These are phyloP conservation scores for Achaetomium macrosporum DNA, from an alignment of 2,329 filamentous ascomycete genomes.

Conservation along the genomic window DNA sequence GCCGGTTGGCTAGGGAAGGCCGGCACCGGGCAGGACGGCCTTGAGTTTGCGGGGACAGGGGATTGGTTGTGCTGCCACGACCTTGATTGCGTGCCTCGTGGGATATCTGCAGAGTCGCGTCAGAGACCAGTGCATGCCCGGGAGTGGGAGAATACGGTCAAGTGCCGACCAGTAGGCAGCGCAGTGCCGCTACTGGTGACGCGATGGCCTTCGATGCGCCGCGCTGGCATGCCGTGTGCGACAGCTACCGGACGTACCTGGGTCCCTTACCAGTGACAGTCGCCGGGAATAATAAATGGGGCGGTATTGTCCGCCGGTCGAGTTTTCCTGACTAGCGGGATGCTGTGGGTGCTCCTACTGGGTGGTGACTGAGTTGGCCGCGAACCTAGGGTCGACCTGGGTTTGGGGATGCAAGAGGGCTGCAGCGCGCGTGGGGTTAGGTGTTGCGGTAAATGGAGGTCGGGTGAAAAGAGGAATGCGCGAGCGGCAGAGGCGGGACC, in stretches of 20 bases:
- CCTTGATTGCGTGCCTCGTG: constrained; percentile 25
- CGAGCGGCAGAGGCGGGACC: constrained; percentile 22
- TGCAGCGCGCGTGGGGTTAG: constrained; percentile 24
- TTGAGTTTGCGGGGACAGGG: constrained; percentile 19
- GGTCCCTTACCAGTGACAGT: constrained; percentile 8
- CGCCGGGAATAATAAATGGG: constrained; percentile 6
- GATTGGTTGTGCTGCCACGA: constrained; percentile 27
- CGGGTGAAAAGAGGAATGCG: constrained; percentile 25
- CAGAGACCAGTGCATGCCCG: constrained; percentile 29
- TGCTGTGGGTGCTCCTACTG: constrained; percentile 7
- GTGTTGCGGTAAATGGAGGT: constrained; percentile 23
- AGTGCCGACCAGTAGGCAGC: constrained; percentile 6
- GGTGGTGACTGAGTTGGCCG: constrained; percentile 27
- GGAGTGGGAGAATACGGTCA: constrained; percentile 8
- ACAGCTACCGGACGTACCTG: constrained; percentile 18
- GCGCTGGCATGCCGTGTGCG: constrained; percentile 12
- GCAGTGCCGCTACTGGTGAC: constrained; percentile 13
- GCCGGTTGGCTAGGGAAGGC: constrained; percentile 27
- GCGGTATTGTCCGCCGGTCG: constrained; percentile 5
- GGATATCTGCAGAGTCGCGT: constrained; percentile 35
- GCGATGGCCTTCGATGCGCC: constrained; percentile 15
- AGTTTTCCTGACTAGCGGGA: not conserved
- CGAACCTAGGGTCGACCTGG: constrained; percentile 19
- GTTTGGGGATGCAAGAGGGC: constrained; percentile 25
- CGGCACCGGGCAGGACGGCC: constrained; percentile 21